These are phyloP conservation scores for Pseudogymnoascus sp. DNA, from an alignment of 2,329 filamentous ascomycete genomes.

Conservation along the genomic window DNA sequence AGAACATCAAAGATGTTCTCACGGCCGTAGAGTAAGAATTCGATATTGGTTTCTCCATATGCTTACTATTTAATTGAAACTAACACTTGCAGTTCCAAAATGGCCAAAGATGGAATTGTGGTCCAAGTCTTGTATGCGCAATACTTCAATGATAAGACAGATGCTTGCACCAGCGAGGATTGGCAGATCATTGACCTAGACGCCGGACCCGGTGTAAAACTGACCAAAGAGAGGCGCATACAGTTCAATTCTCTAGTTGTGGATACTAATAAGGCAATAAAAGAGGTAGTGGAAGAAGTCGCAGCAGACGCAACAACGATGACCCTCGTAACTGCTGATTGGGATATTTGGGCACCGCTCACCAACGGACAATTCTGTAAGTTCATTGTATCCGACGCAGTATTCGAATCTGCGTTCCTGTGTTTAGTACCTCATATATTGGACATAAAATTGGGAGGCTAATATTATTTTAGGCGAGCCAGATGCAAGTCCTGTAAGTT, in stretches of 20 bases:
- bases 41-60: background rate
- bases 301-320: conserved; percentile 22
- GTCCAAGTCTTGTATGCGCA: conserved; percentile 27
- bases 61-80: background rate
- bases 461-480: background rate
- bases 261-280: conserved; percentile 25
- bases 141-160: conserved; percentile 28
- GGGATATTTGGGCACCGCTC: conserved; percentile 25
- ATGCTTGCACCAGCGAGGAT: conserved; percentile 19
- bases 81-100: conserved; percentile 21
- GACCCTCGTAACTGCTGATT: conserved; percentile 18
- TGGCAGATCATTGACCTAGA: conserved; percentile 13
- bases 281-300: conserved; percentile 20
- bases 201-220: conserved; percentile 6
- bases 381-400: background rate
- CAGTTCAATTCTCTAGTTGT: conserved; percentile 25
- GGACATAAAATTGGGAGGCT: background rate
- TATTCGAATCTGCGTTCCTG: background rate
- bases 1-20: conserved; percentile 25
- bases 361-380: conserved; percentile 28
- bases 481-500: background rate
- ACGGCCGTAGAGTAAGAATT: conserved; percentile 15
- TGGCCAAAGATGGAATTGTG: conserved; percentile 26
- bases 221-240: conserved; percentile 24
- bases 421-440: background rate